A percentile compares a stretch with the other conserved stretches of the same genome.
Evolutionary conservation across 176 grass and related monocot genomes (phyloP).

Genomic region (Oryza nivara): DNA sequence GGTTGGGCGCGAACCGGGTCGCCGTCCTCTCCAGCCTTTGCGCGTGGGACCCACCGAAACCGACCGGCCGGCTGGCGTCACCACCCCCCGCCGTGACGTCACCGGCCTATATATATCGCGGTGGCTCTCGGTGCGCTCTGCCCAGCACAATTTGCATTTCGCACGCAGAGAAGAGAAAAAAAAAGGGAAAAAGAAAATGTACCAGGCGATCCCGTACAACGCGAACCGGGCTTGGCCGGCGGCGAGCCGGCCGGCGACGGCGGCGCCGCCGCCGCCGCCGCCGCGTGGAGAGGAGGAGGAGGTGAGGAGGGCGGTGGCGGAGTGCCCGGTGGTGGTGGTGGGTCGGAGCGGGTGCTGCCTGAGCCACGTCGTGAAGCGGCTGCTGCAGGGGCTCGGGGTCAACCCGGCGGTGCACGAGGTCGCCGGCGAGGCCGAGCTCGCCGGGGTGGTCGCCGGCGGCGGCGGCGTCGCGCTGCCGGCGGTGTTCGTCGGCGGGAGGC

Average conservation of each 20-base stretch:
- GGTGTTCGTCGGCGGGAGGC: conserved; percentile 83
- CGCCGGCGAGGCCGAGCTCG: conserved; percentile 61
- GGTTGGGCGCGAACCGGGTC: conserved; percentile 8
- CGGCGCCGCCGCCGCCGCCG: too few relatives aligned
- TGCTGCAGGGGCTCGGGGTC: conserved; percentile 86
- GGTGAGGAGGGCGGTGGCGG: conserved; percentile 60
- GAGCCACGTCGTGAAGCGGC: conserved; percentile 79
- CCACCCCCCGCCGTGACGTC: neutral
- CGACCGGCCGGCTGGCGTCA: too few relatives aligned
- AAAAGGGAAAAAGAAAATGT: conserved; percentile 40
- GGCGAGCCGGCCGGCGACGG: neutral
- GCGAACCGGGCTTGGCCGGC: conserved; percentile 44
- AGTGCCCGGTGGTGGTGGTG: conserved; percentile 79
- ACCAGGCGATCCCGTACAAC: conserved; percentile 80
- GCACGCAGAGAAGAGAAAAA: neutral
- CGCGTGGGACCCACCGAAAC: conserved; percentile 23
- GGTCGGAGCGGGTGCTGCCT: conserved; percentile 81
- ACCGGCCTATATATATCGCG: conserved; percentile 39
- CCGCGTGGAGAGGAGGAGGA: neutral
- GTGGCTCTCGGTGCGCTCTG: neutral
- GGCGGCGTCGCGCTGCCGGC: conserved; percentile 50
- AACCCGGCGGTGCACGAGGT: conserved; percentile 85
- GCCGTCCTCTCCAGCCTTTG: neutral
- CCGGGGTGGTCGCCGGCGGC: conserved; percentile 29
- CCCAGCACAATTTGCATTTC: neutral